Conservation (phyloP, 768 basidiomycete genomes). For the Rhodosporidiobolus odoratus region DNA sequence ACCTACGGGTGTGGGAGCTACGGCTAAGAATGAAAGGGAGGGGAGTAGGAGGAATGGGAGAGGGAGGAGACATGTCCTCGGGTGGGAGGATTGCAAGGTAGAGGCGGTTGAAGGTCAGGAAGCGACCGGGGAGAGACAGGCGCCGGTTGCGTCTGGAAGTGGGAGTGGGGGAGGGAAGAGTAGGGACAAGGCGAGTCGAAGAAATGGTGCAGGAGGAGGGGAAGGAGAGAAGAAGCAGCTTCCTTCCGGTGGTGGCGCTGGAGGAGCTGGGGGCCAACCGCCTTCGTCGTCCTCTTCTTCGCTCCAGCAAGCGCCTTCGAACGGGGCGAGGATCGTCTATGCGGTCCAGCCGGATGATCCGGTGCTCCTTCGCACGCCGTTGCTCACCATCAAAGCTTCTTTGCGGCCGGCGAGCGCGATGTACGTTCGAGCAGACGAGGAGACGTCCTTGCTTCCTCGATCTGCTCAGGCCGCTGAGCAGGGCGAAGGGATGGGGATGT, state of each 20-base stretch:
- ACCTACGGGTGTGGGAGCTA: neutral
- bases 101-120: neutral
- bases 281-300: too few relatives aligned
- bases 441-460: neutral
- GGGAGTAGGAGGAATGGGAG: conserved; percentile 24
- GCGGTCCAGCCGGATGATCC: conserved; percentile 13
- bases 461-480: neutral
- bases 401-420: conserved; percentile 9
- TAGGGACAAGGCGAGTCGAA: neutral
- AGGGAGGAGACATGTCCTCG: conserved; percentile 20
- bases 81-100: conserved; percentile 17
- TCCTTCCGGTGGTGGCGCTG: too few relatives aligned
- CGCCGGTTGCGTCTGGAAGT: neutral
- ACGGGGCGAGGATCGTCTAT: neutral
- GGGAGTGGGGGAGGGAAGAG: neutral
- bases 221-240: too few relatives aligned
- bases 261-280: neutral
- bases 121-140: neutral
- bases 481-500: neutral
- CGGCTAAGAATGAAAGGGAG: conserved; percentile 14
- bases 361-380: conserved; percentile 4
- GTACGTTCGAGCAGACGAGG: neutral
- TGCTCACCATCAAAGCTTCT: conserved; percentile 15
- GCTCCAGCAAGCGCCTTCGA: neutral
- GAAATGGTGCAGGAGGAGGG: too few relatives aligned